These are phyloP conservation scores for Neurospora sp. DNA, from an alignment of 2,329 filamentous ascomycete genomes.

Conservation along the genomic window DNA sequence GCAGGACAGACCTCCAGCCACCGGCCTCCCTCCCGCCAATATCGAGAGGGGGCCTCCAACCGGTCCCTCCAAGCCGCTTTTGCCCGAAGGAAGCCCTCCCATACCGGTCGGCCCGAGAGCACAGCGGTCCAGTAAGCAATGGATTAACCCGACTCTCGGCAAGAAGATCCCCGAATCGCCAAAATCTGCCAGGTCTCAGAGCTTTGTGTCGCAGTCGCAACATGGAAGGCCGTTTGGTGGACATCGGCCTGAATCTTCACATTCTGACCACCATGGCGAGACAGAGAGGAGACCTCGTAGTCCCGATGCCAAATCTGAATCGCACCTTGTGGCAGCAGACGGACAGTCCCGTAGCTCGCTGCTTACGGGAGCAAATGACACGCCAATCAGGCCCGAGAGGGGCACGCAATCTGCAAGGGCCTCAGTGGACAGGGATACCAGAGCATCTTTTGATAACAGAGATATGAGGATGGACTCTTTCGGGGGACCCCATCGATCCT, in stretches of 20 bases:
- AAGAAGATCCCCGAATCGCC: slow-evolving; percentile 44
- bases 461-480: slow-evolving; percentile 15
- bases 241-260: slow-evolving; percentile 25
- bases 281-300: slow-evolving; percentile 39
- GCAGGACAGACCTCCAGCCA: slow-evolving; percentile 21
- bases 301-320: slow-evolving; percentile 41
- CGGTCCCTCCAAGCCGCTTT: slow-evolving; percentile 33
- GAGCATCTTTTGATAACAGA: slow-evolving; percentile 7
- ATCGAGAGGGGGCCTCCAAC: slow-evolving; percentile 29
- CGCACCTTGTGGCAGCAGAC: slow-evolving; percentile 23
- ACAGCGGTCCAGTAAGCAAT: slow-evolving; percentile 48
- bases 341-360: slow-evolving; percentile 29
- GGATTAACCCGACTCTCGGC: slow-evolving; percentile 42
- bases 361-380: slow-evolving; percentile 38
- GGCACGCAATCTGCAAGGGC: slow-evolving; percentile 27
- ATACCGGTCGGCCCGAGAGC: slow-evolving; percentile 46
- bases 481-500: slow-evolving; percentile 8
- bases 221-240: slow-evolving; percentile 21
- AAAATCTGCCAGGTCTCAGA: slow-evolving; percentile 39
- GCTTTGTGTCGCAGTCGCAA: slow-evolving; percentile 32
- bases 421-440: slow-evolving; percentile 23
- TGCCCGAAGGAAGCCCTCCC: slow-evolving; percentile 32
- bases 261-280: slow-evolving; percentile 30
- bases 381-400: slow-evolving; percentile 29
- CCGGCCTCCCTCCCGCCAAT: slow-evolving; percentile 26